phyloP scores from a whole-genome alignment of 106 monocot genomes.

The Acorus calamus region DNA sequence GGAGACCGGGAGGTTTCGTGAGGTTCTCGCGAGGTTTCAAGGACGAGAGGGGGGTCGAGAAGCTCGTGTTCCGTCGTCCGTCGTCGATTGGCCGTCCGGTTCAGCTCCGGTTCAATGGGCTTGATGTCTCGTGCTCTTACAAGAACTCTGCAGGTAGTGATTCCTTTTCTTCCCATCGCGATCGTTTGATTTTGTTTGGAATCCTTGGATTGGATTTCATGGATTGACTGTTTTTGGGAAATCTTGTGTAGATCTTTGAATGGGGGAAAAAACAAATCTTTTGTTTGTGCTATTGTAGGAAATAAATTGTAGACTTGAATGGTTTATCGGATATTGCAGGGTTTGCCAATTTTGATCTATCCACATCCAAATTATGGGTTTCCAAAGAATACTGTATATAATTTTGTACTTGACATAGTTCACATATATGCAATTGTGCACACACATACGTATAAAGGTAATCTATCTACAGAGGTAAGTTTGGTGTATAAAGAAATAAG shows the following conservation, averaged over 20 bases:
- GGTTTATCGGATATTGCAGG: no score
- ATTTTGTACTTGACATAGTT: no score
- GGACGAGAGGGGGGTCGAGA: conserved; percentile 1
- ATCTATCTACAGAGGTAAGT: no score
- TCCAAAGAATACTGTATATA: no score
- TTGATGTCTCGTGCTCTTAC: conserved; percentile 9
- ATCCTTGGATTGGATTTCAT: background rate
- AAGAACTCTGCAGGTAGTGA: conserved; percentile 16
- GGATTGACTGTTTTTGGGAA: background rate
- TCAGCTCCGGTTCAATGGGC: background rate
- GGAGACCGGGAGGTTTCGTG: background rate
- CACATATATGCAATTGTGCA: no score
- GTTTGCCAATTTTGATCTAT: background rate
- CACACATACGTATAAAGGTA: no score
- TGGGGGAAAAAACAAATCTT: no score
- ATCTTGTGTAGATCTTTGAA: no score
- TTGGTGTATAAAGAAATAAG: no score
- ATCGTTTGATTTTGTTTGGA: background rate
- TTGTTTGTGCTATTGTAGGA: no score
- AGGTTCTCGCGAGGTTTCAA: background rate
- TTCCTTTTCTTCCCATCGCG: background rate
- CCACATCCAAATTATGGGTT: no score
- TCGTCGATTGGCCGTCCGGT: background rate
- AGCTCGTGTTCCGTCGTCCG: background rate
- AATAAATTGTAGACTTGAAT: no score